phyloP scores from a whole-genome alignment of 2,329 filamentous ascomycete genomes.

The Colletotrichum sojae region DNA sequence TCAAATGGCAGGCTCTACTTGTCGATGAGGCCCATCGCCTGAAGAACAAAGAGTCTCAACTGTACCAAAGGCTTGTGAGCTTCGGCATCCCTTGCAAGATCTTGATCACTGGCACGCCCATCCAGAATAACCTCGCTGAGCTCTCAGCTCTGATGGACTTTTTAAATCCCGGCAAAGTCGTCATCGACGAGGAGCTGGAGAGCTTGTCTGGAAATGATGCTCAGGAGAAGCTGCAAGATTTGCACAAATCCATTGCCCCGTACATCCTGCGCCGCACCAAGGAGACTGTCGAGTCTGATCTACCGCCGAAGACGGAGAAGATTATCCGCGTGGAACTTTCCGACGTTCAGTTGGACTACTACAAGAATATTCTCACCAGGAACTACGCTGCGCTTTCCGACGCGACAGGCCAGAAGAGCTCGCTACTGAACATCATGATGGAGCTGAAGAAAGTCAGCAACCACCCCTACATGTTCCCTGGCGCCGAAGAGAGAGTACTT shows the following conservation, averaged over 20 bases:
- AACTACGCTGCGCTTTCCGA: slow-evolving; percentile 97
- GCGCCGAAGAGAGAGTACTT: slow-evolving; percentile 90
- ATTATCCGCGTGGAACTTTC: slow-evolving; percentile 98
- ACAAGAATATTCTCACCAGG: slow-evolving; percentile 97
- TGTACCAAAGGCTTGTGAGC: slow-evolving; percentile 87
- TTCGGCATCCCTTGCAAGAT: slow-evolving; percentile 92
- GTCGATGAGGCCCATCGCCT: slow-evolving; percentile 97
- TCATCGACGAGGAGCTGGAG: slow-evolving; percentile 93
- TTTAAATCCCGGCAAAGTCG: slow-evolving; percentile 92
- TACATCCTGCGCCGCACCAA: slow-evolving; percentile 97
- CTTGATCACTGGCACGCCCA: slow-evolving; percentile 95
- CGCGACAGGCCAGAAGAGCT: slow-evolving; percentile 93
- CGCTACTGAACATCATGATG: slow-evolving; percentile 98
- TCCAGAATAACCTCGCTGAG: slow-evolving; percentile 96
- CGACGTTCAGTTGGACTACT: slow-evolving; percentile 96
- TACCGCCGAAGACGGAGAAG: slow-evolving; percentile 98
- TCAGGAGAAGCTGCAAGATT: slow-evolving; percentile 86
- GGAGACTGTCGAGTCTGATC: slow-evolving; percentile 95
- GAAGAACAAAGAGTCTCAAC: slow-evolving; percentile 95
- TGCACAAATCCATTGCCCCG: slow-evolving; percentile 90
- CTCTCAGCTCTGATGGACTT: slow-evolving; percentile 95
- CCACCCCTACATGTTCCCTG: slow-evolving; percentile 97
- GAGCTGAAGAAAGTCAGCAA: slow-evolving; percentile 99
- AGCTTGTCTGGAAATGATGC: slow-evolving; percentile 82
- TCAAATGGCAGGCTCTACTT: slow-evolving; percentile 98